Conservation (phyloP, 2,329 filamentous ascomycete genomes). For the Coniosporium tulheliwenetii region DNA sequence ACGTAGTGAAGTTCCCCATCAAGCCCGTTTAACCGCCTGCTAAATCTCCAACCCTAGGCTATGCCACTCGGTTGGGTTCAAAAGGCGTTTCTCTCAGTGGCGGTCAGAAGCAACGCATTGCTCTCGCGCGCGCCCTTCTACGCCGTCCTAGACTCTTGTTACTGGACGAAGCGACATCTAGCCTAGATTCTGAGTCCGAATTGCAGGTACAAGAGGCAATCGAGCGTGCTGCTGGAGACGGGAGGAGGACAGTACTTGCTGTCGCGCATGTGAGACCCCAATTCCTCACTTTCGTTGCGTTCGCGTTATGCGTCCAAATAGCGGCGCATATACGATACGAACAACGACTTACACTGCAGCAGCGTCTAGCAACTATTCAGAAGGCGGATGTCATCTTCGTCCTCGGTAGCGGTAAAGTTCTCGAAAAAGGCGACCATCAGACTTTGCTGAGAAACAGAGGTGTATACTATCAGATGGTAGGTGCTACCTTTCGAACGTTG, state of each 20-base stretch:
- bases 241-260: too few relatives aligned
- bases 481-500: too few relatives aligned
- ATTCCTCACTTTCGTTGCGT: too few relatives aligned
- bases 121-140: conserved; percentile 23
- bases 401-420: conserved; percentile 43
- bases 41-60: conserved; percentile 12
- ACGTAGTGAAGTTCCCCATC: too few relatives aligned
- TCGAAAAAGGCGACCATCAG: conserved; percentile 48
- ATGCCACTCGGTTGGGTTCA: conserved; percentile 32
- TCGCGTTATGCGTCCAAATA: too few relatives aligned
- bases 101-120: conserved; percentile 35
- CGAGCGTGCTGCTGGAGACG: conserved; percentile 22
- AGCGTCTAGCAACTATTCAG: conserved; percentile 56
- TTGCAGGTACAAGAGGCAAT: conserved; percentile 30
- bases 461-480: too few relatives aligned
- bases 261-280: too few relatives aligned
- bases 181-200: conserved; percentile 30
- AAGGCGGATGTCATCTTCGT: conserved; percentile 54
- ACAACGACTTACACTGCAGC: conserved; percentile 39
- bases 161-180: conserved; percentile 37
- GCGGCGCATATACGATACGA: conserved; percentile 13
- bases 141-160: conserved; percentile 27
- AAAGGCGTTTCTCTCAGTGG: conserved; percentile 33
- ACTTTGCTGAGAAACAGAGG: conserved; percentile 29
- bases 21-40: too few relatives aligned